phyloP scores from a whole-genome alignment of 768 basidiomycete species.

The Favolaschia claudopus region DNA sequence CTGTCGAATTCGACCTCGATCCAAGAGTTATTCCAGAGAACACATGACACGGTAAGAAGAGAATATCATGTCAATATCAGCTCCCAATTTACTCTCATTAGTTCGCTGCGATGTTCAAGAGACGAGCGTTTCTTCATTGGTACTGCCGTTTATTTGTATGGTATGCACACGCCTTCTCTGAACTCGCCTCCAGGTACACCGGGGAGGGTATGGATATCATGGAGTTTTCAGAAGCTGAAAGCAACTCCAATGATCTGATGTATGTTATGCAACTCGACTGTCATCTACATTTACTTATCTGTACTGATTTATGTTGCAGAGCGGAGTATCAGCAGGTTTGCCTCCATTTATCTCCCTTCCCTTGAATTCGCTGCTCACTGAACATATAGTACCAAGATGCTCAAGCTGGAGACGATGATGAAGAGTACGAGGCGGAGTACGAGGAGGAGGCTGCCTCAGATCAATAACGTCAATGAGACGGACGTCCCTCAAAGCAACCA shows the following conservation, averaged over 20 bases:
- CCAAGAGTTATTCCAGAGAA: conserved; percentile 87
- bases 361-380: background rate
- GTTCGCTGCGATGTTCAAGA: conserved; percentile 85
- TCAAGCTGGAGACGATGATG: conserved; percentile 49
- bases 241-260: conserved; percentile 83
- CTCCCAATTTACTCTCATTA: conserved; percentile 35
- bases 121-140: conserved; percentile 90
- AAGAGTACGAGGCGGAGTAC: conserved; percentile 37
- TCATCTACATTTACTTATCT: conserved; percentile 4
- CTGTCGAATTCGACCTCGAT: conserved; percentile 84
- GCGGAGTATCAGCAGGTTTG: conserved; percentile 89
- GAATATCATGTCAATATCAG: background rate
- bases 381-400: conserved; percentile 67
- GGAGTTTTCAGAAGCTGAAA: conserved; percentile 90
- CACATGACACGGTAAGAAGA: conserved; percentile 58
- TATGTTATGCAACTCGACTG: conserved; percentile 47
- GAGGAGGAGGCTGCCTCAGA: conserved; percentile 29
- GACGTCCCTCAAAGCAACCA: conserved; percentile 9
- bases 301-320: conserved; percentile 44
- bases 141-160: conserved; percentile 23
- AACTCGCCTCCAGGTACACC: conserved; percentile 66
- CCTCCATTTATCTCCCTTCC: conserved; percentile 1
- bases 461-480: conserved; percentile 11
- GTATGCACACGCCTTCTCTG: background rate
- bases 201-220: conserved; percentile 90